Percentiles rank a stretch among this genome's conserved stretches.
These are phyloP conservation scores for Venustampulla echinocandica DNA, from an alignment of 495 filamentous ascomycete species.

Conservation along the genomic window DNA sequence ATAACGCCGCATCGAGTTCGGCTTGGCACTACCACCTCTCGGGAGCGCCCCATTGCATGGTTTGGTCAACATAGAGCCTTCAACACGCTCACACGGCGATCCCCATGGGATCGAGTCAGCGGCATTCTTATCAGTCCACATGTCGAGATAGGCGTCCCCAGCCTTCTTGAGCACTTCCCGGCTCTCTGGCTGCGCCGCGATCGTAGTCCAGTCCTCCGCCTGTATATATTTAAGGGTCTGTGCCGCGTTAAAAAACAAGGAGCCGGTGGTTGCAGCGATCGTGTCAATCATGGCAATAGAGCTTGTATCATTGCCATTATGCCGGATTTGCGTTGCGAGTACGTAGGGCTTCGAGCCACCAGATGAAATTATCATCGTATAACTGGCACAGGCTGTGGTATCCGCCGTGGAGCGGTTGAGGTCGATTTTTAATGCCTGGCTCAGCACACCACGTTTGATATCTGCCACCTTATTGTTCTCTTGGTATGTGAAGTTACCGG, in stretches of 20 bases:
- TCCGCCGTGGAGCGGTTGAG: conserved; percentile 33
- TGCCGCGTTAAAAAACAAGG: conserved; percentile 38
- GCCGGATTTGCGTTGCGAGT: conserved; percentile 35
- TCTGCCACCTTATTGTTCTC: conserved; percentile 33
- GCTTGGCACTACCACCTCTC: conserved; percentile 29
- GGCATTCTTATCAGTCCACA: conserved; percentile 39
- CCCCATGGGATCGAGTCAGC: conserved; percentile 38
- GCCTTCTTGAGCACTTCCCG: conserved; percentile 35
- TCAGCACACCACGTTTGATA: conserved; percentile 27
- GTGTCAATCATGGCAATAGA: conserved; percentile 33
- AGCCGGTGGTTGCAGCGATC: conserved; percentile 38
- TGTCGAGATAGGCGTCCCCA: conserved; percentile 40
- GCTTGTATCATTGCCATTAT: conserved; percentile 25
- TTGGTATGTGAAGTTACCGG: conserved; percentile 33
- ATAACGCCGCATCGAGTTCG: conserved; percentile 36
- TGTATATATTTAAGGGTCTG: conserved; percentile 34
- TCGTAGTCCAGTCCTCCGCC: conserved; percentile 33
- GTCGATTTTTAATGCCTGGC: conserved; percentile 29
- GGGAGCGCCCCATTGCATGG: conserved; percentile 34
- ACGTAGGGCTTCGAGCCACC: conserved; percentile 32
- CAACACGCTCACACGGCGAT: conserved; percentile 38
- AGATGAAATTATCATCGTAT: conserved; percentile 33
- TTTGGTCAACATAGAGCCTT: conserved; percentile 31
- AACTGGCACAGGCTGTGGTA: conserved; percentile 34
- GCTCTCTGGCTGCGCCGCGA: conserved; percentile 24